Evolutionary conservation across 2,329 filamentous ascomycete species (phyloP).

Genomic region (Septoria linicola): DNA sequence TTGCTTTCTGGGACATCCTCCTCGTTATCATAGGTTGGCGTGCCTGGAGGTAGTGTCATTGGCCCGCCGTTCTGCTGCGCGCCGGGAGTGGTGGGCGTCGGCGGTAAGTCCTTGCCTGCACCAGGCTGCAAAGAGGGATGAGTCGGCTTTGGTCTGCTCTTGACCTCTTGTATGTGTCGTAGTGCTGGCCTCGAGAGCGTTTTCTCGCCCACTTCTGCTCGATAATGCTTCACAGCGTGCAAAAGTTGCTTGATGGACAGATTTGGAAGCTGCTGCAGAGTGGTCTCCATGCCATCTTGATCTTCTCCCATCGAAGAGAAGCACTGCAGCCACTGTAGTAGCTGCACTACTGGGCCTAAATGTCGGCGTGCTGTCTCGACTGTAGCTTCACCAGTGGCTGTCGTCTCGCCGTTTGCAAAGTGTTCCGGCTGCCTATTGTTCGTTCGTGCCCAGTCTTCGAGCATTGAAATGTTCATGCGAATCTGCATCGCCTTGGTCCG

Average conservation of each 20-base stretch:
- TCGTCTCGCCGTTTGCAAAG: slow-evolving; percentile 88
- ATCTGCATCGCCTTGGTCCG: slow-evolving; percentile 99
- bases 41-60: slow-evolving; percentile 27
- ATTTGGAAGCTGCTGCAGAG: slow-evolving; percentile 81
- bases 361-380: slow-evolving; percentile 81
- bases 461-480: slow-evolving; percentile 92
- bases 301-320: slow-evolving; percentile 94
- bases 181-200: slow-evolving; percentile 81
- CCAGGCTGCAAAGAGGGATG: slow-evolving; percentile 16
- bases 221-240: slow-evolving; percentile 88
- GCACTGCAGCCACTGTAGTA: slow-evolving; percentile 96
- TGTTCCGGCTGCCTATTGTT: slow-evolving; percentile 96
- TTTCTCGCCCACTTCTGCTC: slow-evolving; percentile 93
- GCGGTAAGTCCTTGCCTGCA: slow-evolving; percentile 13
- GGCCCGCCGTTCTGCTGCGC: slow-evolving; percentile 25
- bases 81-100: slow-evolving; percentile 20
- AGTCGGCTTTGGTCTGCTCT: slow-evolving; percentile 53
- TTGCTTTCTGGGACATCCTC: slow-evolving; percentile 72
- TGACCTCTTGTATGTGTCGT: slow-evolving; percentile 78
- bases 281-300: slow-evolving; percentile 81
- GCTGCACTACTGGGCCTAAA: slow-evolving; percentile 84
- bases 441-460: slow-evolving; percentile 92
- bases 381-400: slow-evolving; percentile 79
- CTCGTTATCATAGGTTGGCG: slow-evolving; percentile 54
- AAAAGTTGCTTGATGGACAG: slow-evolving; percentile 85